Percentiles rank a stretch among this genome's conserved stretches.
phyloP scores from a whole-genome alignment of 139 green algal species.

The Coelastrella sp. region DNA sequence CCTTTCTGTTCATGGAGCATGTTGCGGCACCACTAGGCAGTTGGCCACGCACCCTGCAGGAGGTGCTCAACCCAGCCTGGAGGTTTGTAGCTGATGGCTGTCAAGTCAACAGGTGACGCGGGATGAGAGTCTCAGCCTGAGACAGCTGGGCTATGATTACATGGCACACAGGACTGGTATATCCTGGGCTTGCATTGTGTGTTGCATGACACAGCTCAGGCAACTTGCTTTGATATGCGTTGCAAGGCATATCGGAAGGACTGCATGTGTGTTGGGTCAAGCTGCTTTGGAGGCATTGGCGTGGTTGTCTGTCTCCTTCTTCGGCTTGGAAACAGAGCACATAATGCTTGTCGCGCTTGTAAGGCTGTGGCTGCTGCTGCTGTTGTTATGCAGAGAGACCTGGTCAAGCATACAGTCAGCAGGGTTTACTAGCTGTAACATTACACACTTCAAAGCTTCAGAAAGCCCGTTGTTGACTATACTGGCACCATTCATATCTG shows the following conservation, averaged over 20 bases:
- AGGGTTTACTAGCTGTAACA: conserved; percentile 34
- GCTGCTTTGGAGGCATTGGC: no score
- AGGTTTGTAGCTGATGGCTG: conserved; percentile 25
- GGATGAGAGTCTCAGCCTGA: neutral
- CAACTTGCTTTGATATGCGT: no score
- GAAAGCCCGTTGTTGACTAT: conserved; percentile 21
- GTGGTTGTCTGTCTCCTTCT: no score
- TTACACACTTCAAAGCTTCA: conserved; percentile 3
- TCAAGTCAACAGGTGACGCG: conserved; percentile 8
- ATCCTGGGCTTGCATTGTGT: no score
- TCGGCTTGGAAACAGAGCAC: no score
- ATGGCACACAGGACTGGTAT: no score
- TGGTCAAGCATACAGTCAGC: neutral
- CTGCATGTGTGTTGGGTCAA: no score
- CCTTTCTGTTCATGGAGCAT: conserved; percentile 81
- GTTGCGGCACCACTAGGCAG: conserved; percentile 49
- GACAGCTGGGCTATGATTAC: no score
- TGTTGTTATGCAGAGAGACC: conserved; percentile 20
- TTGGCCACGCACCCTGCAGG: conserved; percentile 20
- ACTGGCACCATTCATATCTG: conserved; percentile 3
- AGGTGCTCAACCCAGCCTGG: conserved; percentile 32
- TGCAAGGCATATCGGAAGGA: no score
- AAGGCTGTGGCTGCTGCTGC: neutral
- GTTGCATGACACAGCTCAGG: no score
- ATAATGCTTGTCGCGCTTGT: neutral